Conservation (phyloP, 768 basidiomycete genomes). For the Gyrodon lividus region DNA sequence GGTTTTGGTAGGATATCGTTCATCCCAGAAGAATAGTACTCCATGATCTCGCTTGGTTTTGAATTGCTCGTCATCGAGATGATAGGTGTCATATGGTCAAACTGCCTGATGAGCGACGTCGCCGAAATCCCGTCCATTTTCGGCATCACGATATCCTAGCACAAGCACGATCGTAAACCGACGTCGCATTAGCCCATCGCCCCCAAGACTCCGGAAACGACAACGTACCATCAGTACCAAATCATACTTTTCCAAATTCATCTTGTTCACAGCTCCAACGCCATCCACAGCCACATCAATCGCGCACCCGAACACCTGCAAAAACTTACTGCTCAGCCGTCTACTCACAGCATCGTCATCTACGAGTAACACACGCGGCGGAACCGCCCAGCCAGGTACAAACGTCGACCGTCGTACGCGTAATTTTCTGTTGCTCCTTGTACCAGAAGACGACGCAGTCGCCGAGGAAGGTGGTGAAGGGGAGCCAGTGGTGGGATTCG, state of each 20-base stretch:
- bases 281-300: conserved; percentile 96
- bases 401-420: conserved; percentile 76
- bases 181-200: neutral
- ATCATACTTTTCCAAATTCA: conserved; percentile 96
- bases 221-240: conserved; percentile 85
- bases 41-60: conserved; percentile 90
- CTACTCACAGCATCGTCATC: conserved; percentile 95
- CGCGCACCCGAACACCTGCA: conserved; percentile 93
- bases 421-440: conserved; percentile 41
- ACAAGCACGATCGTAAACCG: neutral
- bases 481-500: conserved; percentile 20
- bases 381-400: conserved; percentile 88
- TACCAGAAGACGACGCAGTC: conserved; percentile 7
- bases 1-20: conserved; percentile 97
- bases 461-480: conserved; percentile 17
- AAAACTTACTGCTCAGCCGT: conserved; percentile 85
- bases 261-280: conserved; percentile 88
- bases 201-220: conserved; percentile 1
- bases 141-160: conserved; percentile 92
- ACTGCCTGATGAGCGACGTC: conserved; percentile 90
- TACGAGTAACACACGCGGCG: conserved; percentile 87
- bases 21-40: conserved; percentile 76
- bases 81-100: conserved; percentile 93
- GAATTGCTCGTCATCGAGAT: conserved; percentile 98
- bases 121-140: conserved; percentile 87